phyloP scores from a whole-genome alignment of 1,284 basidiomycete genomes.

The Xerocomus alliaceus region DNA sequence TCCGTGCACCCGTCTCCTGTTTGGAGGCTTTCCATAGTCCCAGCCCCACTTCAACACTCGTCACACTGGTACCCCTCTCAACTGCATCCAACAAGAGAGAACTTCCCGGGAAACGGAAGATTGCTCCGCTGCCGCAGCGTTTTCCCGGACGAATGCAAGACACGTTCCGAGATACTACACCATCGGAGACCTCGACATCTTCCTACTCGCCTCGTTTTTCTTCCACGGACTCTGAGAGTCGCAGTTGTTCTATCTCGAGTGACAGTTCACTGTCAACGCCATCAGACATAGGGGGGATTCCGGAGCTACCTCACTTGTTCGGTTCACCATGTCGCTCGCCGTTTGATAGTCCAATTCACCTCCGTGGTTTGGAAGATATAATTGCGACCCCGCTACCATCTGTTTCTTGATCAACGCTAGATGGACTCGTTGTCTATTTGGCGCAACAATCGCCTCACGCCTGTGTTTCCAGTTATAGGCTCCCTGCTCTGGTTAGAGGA shows the following conservation, averaged over 20 bases:
- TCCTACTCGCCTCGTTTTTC: conserved; percentile 4
- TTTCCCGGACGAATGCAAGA: not conserved
- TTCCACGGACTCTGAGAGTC: conserved; percentile 3
- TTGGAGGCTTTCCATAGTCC: conserved; percentile 11
- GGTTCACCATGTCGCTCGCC: conserved; percentile 1
- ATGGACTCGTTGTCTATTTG: not conserved
- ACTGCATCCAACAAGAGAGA: not conserved
- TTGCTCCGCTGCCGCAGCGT: conserved; percentile 10
- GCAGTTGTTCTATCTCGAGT: conserved; percentile 9
- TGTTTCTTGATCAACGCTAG: not conserved
- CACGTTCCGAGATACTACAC: conserved; percentile 1
- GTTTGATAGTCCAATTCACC: not conserved
- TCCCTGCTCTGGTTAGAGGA: not conserved
- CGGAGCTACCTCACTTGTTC: conserved; percentile 1
- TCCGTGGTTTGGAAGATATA: not conserved
- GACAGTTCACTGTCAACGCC: not conserved
- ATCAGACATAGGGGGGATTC: not conserved
- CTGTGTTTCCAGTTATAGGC: not conserved
- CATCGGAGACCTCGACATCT: conserved; percentile 15
- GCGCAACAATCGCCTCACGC: not conserved
- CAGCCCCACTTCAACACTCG: not conserved
- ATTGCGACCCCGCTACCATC: not conserved
- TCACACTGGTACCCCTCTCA: conserved; percentile 19
- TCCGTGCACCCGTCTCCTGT: not conserved
- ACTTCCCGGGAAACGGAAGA: conserved; percentile 9